phyloP scores from a whole-genome alignment of 2,329 filamentous ascomycete genomes.

The Calonectria ilicicola region DNA sequence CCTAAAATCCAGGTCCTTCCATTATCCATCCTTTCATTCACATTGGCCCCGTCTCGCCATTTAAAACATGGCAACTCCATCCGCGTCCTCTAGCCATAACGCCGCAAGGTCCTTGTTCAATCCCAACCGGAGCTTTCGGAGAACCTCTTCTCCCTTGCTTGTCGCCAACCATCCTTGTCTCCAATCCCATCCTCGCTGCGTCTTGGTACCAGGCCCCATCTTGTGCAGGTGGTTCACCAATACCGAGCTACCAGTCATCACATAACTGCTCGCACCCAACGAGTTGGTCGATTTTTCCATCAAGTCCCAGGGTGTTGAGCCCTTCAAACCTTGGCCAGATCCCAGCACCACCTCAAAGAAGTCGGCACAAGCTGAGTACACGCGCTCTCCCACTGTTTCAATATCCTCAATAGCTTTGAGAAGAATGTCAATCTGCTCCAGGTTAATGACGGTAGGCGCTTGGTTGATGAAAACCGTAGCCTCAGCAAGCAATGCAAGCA shows the following conservation, averaged over 20 bases:
- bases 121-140: constrained; percentile 77
- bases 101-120: constrained; percentile 80
- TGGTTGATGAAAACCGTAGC: constrained; percentile 80
- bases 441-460: constrained; percentile 65
- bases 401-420: constrained; percentile 85
- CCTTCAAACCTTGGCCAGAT: constrained; percentile 73
- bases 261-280: constrained; percentile 71
- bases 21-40: not conserved
- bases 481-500: constrained; percentile 87
- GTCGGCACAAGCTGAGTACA: constrained; percentile 81
- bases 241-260: constrained; percentile 80
- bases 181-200: constrained; percentile 81
- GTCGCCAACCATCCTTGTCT: constrained; percentile 78
- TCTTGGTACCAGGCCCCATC: constrained; percentile 64
- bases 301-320: constrained; percentile 73
- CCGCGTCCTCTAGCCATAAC: constrained; percentile 76
- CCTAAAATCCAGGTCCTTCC: not conserved
- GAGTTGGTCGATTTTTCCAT: constrained; percentile 70
- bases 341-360: constrained; percentile 81
- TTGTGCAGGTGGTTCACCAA: constrained; percentile 72
- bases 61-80: constrained; percentile 61
- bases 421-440: constrained; percentile 79
- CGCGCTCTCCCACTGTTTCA: constrained; percentile 77
- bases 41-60: not conserved
- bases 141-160: constrained; percentile 75